phyloP scores from a whole-genome alignment of 1,284 basidiomycete species.

The Cryptococcus floricola region DNA sequence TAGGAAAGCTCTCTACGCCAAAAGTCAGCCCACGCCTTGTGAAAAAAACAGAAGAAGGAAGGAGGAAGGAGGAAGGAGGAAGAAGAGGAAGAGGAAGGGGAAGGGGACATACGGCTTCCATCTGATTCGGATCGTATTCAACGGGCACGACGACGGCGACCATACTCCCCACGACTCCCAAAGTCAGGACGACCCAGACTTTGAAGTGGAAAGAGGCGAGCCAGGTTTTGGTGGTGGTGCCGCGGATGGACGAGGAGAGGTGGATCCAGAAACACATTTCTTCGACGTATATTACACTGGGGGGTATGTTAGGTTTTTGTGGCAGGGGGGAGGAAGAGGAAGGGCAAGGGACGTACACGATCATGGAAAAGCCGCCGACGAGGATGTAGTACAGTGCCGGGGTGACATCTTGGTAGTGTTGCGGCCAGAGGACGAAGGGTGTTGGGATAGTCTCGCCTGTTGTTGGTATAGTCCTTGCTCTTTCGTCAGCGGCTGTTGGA shows the following conservation, averaged over 20 bases:
- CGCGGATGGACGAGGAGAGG: constrained; percentile 8
- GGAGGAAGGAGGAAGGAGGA: too few species aligned
- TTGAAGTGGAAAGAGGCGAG: constrained; percentile 9
- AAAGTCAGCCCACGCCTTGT: neutral
- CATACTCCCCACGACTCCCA: neutral
- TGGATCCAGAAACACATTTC: constrained; percentile 14
- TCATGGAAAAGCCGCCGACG: constrained; percentile 4
- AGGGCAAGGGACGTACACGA: neutral
- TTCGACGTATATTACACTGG: neutral
- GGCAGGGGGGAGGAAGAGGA: too few species aligned
- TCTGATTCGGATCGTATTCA: neutral
- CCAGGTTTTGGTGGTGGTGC: constrained; percentile 6
- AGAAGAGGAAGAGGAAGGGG: too few species aligned
- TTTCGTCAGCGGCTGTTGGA: too few species aligned
- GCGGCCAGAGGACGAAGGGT: constrained; percentile 6
- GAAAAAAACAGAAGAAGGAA: neutral
- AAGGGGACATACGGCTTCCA: neutral
- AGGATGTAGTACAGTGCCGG: constrained; percentile 7
- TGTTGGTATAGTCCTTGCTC: neutral
- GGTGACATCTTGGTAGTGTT: constrained; percentile 2
- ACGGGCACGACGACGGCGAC: neutral
- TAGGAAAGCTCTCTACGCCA: constrained; percentile 4
- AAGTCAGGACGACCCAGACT: constrained; percentile 1
- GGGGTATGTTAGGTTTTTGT: too few species aligned
- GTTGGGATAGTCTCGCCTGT: neutral